Percentiles rank a stretch among this genome's conserved stretches.
Conservation (phyloP, 176 grass and related monocot genomes). For the Microstegium vimineum region DNA sequence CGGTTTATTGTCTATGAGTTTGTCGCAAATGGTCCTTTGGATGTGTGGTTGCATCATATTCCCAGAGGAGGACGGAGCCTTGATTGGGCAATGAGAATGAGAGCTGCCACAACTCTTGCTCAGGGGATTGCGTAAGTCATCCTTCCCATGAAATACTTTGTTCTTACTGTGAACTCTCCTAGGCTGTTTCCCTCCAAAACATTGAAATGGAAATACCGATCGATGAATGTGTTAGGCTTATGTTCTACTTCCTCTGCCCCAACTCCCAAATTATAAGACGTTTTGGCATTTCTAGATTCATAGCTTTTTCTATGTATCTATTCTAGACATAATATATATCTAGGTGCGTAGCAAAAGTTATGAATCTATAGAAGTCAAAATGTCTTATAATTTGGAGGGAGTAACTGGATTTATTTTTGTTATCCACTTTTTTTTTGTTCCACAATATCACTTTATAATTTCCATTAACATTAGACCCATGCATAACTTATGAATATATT, state of each 20-base stretch:
- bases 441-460: not conserved
- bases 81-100: constrained; percentile 96
- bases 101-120: constrained; percentile 93
- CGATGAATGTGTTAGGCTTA: not conserved
- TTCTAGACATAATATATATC: no score
- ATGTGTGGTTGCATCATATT: constrained; percentile 94
- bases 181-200: not conserved
- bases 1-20: constrained; percentile 96
- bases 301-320: no score
- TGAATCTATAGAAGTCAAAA: no score
- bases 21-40: constrained; percentile 91
- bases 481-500: not conserved
- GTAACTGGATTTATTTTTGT: not conserved
- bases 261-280: no score
- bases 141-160: constrained; percentile 10
- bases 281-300: no score
- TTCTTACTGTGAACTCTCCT: not conserved
- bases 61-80: constrained; percentile 85
- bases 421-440: not conserved
- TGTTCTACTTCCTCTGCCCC: no score
- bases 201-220: not conserved
- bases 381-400: no score
- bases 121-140: constrained; percentile 95
- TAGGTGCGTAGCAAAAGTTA: no score
- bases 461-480: not conserved